A percentile compares a stretch with the other conserved stretches of the same genome.
Conservation (phyloP, 2,329 filamentous ascomycete species). For the Hymenoscyphus infarciens region DNA sequence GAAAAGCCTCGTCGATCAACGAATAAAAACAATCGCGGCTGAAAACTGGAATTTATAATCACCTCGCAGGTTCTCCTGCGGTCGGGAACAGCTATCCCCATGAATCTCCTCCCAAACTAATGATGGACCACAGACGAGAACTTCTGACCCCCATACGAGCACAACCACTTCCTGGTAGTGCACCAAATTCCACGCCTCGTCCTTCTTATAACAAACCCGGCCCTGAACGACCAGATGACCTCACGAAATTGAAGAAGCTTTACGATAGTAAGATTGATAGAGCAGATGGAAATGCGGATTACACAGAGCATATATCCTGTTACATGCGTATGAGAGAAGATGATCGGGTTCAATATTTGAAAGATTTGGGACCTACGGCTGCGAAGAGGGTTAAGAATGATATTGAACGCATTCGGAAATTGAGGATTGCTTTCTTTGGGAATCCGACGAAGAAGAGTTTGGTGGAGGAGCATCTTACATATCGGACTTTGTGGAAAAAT, state of each 20-base stretch:
- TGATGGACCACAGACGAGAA: background rate
- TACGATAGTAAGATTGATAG: slow-evolving; percentile 6
- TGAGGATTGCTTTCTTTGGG: slow-evolving; percentile 4
- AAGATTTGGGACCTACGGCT: background rate
- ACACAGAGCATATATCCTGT: slow-evolving; percentile 7
- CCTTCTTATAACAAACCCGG: background rate
- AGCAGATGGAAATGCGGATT: background rate
- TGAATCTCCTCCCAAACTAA: background rate
- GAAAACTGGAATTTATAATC: background rate
- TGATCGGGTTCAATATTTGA: background rate
- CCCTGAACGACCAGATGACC: background rate
- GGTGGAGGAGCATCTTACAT: background rate
- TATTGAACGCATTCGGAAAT: background rate
- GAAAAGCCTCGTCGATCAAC: background rate
- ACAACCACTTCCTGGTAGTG: background rate
- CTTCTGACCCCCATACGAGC: background rate
- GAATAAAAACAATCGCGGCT: background rate
- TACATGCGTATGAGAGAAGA: slow-evolving; percentile 11
- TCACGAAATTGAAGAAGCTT: background rate
- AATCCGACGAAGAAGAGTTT: slow-evolving; percentile 6
- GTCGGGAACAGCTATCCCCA: background rate
- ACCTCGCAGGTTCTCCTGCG: too few relatives aligned
- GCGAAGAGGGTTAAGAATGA: background rate
- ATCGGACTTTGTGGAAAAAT: slow-evolving; percentile 4
- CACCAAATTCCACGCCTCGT: background rate